Percentiles rank a stretch among this genome's conserved stretches.
Conservation (phyloP, 106 monocot genomes). For the Vanilla planifolia region DNA sequence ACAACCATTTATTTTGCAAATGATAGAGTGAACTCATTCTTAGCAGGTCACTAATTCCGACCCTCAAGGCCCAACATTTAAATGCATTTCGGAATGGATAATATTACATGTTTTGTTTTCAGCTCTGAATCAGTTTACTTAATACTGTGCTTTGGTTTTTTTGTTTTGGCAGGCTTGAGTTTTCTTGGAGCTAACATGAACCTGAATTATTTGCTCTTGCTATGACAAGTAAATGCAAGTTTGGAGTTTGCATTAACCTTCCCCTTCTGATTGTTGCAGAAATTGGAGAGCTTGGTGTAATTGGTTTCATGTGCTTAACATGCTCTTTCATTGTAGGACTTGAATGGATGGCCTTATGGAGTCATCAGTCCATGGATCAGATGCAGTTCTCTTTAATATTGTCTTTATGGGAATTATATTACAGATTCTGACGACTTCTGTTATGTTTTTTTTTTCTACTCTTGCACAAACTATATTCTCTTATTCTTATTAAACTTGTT, state of each 20-base stretch:
- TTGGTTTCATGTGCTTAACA: conserved; percentile 5
- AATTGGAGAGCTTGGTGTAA: conserved; percentile 9
- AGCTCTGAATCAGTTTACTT: not conserved
- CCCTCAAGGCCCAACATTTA: too few species aligned
- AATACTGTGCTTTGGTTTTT: conserved; percentile 20
- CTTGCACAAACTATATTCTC: not conserved
- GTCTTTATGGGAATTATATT: not conserved
- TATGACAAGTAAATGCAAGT: too few species aligned
- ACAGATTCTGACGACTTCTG: not conserved
- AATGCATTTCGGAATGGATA: conserved; percentile 4
- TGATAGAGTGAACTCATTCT: not conserved
- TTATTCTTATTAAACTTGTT: not conserved
- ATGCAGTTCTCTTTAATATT: not conserved
- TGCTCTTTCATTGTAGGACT: conserved; percentile 3
- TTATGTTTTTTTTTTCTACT: not conserved
- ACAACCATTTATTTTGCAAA: not conserved
- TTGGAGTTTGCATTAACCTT: conserved; percentile 20
- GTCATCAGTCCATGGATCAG: conserved; percentile 7
- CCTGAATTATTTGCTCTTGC: conserved; percentile 53
- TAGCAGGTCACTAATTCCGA: conserved; percentile 4
- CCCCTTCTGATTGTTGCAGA: conserved; percentile 61
- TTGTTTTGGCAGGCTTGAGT: conserved; percentile 48
- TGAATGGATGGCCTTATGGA: conserved; percentile 7
- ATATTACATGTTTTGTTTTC: not conserved
- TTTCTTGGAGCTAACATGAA: conserved; percentile 50